phyloP scores from a whole-genome alignment of 805 yeast genomes.

The Groenewaldozyma salmanticensis region DNA sequence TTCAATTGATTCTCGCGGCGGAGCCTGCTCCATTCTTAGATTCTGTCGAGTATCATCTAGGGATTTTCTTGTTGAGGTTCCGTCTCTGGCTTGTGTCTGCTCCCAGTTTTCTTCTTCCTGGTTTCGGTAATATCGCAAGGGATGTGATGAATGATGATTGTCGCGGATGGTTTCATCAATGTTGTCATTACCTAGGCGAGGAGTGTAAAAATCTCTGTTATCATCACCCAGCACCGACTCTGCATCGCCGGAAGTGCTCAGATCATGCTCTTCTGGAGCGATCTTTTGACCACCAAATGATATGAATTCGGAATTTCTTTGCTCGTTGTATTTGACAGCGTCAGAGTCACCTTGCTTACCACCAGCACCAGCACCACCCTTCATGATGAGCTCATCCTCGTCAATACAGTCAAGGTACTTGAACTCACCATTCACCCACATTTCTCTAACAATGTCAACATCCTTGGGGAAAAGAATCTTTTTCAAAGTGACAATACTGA shows the following conservation, averaged over 20 bases:
- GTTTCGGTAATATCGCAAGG: slow-evolving; percentile 2
- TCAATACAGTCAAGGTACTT: slow-evolving; percentile 6
- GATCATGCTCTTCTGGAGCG: slow-evolving; percentile 10
- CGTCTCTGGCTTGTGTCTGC: not conserved
- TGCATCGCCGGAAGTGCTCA: not conserved
- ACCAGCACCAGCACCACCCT: too few species aligned
- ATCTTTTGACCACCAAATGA: slow-evolving; percentile 9
- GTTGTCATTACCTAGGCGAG: not conserved
- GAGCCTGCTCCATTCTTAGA: slow-evolving; percentile 17
- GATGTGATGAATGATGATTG: not conserved
- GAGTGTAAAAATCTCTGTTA: not conserved
- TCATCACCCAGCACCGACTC: not conserved
- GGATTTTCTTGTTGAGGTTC: slow-evolving; percentile 14
- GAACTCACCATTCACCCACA: slow-evolving; percentile 26
- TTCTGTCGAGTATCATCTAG: slow-evolving; percentile 20
- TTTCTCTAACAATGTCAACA: slow-evolving; percentile 61
- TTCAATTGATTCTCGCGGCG: slow-evolving; percentile 16
- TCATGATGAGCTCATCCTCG: too few species aligned
- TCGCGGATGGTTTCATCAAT: not conserved
- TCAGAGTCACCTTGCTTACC: not conserved
- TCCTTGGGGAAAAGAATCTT: slow-evolving; percentile 53
- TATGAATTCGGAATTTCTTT: slow-evolving; percentile 2
- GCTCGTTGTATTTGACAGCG: not conserved
- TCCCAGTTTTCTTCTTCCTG: too few species aligned
- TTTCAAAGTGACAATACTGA: slow-evolving; percentile 39